Evolutionary conservation across 1,139 yeast genomes (phyloP).

Genomic region (Lodderomyces oxycetoniae): DNA sequence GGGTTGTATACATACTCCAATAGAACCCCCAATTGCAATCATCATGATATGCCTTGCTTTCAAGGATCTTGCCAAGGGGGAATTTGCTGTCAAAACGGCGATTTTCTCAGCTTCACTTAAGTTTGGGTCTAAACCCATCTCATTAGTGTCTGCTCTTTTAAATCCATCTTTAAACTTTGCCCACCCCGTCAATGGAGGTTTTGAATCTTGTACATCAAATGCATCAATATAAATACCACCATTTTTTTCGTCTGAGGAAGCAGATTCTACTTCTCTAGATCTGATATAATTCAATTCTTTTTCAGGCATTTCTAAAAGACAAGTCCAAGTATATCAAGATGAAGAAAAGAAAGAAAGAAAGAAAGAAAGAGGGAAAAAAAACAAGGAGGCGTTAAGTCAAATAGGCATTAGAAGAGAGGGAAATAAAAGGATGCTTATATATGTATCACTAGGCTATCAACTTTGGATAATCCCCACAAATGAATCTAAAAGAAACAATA

Average conservation of each 20-base stretch:
- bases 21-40: conserved; percentile 86
- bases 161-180: conserved; percentile 50
- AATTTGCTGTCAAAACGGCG: conserved; percentile 59
- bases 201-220: conserved; percentile 27
- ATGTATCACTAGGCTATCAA: too few relatives aligned
- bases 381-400: too few relatives aligned
- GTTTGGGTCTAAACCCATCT: conserved; percentile 60
- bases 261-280: conserved; percentile 31
- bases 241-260: conserved; percentile 34
- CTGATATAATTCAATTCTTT: conserved; percentile 42
- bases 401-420: too few relatives aligned
- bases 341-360: background rate
- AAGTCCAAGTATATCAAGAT: background rate
- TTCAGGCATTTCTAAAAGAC: conserved; percentile 31
- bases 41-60: conserved; percentile 67
- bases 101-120: conserved; percentile 65
- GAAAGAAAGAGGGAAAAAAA: background rate
- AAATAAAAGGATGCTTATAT: too few relatives aligned
- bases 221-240: conserved; percentile 44
- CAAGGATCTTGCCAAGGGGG: conserved; percentile 64
- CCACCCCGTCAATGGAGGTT: conserved; percentile 33
- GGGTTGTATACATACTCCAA: conserved; percentile 18
- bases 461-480: too few relatives aligned
- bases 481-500: too few relatives aligned
- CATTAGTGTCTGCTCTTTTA: conserved; percentile 46